Conservation (phyloP, 805 yeast species). For the Saccharomycopsis fermentans region DNA sequence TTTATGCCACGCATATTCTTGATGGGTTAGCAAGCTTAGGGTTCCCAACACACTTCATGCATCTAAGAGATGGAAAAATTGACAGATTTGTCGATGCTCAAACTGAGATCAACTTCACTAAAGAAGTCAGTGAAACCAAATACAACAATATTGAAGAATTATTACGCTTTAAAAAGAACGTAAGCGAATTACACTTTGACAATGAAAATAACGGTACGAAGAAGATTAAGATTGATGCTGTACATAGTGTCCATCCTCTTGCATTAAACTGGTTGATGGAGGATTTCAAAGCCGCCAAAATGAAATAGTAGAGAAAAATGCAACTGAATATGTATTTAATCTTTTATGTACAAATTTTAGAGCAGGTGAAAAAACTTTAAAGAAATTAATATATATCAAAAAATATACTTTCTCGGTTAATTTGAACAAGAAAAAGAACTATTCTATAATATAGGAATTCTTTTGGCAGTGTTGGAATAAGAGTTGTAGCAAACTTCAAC, state of each 20-base stretch:
- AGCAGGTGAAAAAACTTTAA: too few species aligned
- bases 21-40: constrained; percentile 66
- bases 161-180: neutral
- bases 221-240: constrained; percentile 31
- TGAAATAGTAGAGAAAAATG: neutral
- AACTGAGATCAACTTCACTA: constrained; percentile 26
- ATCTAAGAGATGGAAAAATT: constrained; percentile 59
- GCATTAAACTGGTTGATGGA: constrained; percentile 56
- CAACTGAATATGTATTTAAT: constrained; percentile 1
- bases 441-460: constrained; percentile 25
- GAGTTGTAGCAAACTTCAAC: constrained; percentile 85
- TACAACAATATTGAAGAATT: constrained; percentile 7
- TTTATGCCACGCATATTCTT: constrained; percentile 93
- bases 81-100: constrained; percentile 27
- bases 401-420: too few species aligned
- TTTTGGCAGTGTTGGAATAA: constrained; percentile 59
- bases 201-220: constrained; percentile 21
- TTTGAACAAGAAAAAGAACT: neutral
- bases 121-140: neutral
- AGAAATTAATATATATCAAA: too few species aligned
- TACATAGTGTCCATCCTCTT: constrained; percentile 58
- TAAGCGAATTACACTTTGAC: constrained; percentile 9
- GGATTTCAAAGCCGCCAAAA: constrained; percentile 25
- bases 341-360: neutral
- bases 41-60: constrained; percentile 84